Base-by-base conservation (phyloP, 2,329 filamentous ascomycete genomes). In the Penicillium sp. region DNA sequence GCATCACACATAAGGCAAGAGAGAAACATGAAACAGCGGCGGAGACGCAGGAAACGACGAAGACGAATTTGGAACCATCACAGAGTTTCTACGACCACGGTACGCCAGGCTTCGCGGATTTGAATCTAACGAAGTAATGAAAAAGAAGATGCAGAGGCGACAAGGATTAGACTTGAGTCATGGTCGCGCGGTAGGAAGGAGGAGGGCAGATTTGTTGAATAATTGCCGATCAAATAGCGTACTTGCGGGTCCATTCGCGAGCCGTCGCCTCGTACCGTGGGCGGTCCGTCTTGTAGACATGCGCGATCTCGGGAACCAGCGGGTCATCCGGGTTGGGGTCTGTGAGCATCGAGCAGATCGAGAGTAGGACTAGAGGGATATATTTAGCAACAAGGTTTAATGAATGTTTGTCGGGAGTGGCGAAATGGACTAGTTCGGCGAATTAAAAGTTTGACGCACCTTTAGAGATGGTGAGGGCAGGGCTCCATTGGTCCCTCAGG, bases 261-360 rank as follows among this genome's bases (percentile, higher is more conserved):
- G 95, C 95, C 61, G 93, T 98, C 70, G 92, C 91, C 84, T 99
- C 95, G 82, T 99, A 99, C 80, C 93, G 88, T 73, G 91, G 88
- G 73, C 93, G 91, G 82, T 99, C 95, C 69, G 94, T 97, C 89
- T 99, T 99, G 91, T 99, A 99, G 78, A 98, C 93, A 78, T 99
- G 95, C 74, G 95, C 95, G 75, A 99, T 99, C 85, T 99, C 95
- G 68, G 95, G 95, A 65, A 99, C 95, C 71, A 99, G 89, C 76
- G 95, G 95, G 81, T 99, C 95, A 80, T 99, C 95, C 68, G 95
- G 95, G 86, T 99, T 99, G 73, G 95, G 95, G 84, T 99, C 95
- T 77, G 95, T 99, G 80, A 99, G 86, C 95, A 99, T 98, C 58
- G 95, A 99, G 87, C 95, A 99, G 85, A 99, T 99, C 62, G 95